Evolutionary conservation across 257 asterid genomes (phyloP), one percentile per base, ranked within the genome.

Genomic region (Nyctanthes arbortristis): DNA sequence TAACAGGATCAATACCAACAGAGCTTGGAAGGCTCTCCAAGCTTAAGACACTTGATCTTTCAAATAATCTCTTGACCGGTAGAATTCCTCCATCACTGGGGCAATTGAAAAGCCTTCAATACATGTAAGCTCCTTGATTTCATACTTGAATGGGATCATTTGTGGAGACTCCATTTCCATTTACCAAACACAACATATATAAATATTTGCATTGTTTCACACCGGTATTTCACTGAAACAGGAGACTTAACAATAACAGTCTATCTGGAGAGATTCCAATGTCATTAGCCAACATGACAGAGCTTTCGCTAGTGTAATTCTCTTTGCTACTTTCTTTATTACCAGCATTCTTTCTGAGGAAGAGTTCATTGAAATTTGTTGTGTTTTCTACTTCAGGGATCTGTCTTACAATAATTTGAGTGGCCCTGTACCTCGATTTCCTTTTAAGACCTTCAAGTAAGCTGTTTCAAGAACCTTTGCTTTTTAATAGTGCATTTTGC

Each of bases 201-300:
- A 37, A 11, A 18, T 31, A 13, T 11, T 57, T 35, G n/a, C n/a
- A n/a, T 63, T 4, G 33, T 61, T 47, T 70, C 4, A 71, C 61
- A 65, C 62, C 40, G 49, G 40, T 68, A 73, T 27, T 70, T 54
- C 32, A 22, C 5, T 82, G 55, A 40, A 34, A 63, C 79, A 94
- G 97, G 96, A 94, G 82, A 87, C 90, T 94, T 68, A 94, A 94
- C 75, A 94, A 94, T 62, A 94, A 94, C 82, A 94, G 84, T 77
- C 78, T 94, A 56, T 74, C 83, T 2, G 95, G 95, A 65, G 90
- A 78, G 82, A 85, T 94, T 75, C 97, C 99, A 2, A 74, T 47
- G 75, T 82, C 92, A 64, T 77, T 94, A 7, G 79, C 92, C 79
- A 85, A 89, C 80, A 61, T 89, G 87, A 86, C 97, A 10, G 84